Evolutionary conservation across 768 basidiomycete species (phyloP).

Genomic region (Tulasnella calospora): DNA sequence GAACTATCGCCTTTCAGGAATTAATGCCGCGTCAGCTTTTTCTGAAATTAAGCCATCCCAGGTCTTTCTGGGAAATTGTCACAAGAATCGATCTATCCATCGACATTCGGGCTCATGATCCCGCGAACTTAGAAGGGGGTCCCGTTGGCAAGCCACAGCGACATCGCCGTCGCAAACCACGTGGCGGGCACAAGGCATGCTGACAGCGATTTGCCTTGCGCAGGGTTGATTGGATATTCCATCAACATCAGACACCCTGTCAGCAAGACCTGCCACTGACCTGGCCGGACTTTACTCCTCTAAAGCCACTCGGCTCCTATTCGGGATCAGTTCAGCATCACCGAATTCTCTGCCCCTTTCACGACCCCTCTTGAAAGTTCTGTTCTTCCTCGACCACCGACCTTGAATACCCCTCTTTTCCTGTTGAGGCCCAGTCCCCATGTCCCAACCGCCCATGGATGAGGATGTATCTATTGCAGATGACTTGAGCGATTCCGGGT

Average conservation of each 20-base stretch:
- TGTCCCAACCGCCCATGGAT: neutral
- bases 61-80: no score
- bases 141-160: neutral
- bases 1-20: no score
- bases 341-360: neutral
- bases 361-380: neutral
- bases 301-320: no score
- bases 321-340: no score
- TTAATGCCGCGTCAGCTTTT: no score
- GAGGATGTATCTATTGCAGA: neutral
- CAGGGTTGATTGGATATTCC: neutral
- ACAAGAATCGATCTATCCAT: no score
- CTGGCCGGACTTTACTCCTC: no score
- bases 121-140: no score
- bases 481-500: neutral
- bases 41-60: no score
- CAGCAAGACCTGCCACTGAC: no score
- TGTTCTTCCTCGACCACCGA: neutral
- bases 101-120: no score
- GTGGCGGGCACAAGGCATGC: neutral
- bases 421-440: neutral
- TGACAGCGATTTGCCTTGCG: neutral
- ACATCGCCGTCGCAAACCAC: neutral
- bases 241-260: neutral
- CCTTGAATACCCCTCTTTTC: neutral